Base-by-base conservation (phyloP, 805 yeast genomes). In the Saccharomycopsis selenospora region DNA sequence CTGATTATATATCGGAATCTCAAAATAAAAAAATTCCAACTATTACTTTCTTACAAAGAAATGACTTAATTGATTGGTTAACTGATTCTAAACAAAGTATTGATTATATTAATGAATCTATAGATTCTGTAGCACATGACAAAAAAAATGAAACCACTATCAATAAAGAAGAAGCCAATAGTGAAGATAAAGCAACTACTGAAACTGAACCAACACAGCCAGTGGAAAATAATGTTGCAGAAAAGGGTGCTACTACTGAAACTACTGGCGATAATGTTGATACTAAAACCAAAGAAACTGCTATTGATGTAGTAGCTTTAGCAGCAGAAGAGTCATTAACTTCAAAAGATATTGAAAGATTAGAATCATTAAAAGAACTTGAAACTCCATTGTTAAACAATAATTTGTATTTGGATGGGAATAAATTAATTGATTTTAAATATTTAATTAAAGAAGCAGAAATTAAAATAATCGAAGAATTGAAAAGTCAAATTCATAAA, bases 1-100 rank as follows among this genome's bases (percentile, higher is more conserved):
- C 96, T 10, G 95, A 87, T 47, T 90, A 91, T 62, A 75, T 88
- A 51, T 74, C 80, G 8, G 80, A 77, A 33, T 86, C 96, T 55
- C 82, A 79, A 57, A 74, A 72, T 44, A 67, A 74, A 36, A 73
- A 76, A 2, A 72, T 91, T 28, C 71, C 79, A 2, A 86, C 86
- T 54, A 76, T 91, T 61, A 80, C 86, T 49, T 90, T 91, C 60
- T 66, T 86, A 61, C 95, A 88, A 58, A 80, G 95, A 65, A 81
- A 88, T 6, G 96, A 91, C 61, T 72, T 91, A 52, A 72, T 83
- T 47, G 76, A 86, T 26, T 90, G 93, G 89, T 72, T 91, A 45
- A 75, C 74, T 51, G 96, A 96, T 3, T 71, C 77, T 18, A 69
- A 80, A 2, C 78, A 73, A 33, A 70, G 73, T 22, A 79, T 86